Base-by-base conservation (phyloP, 148 eudicot species). In the Vaccinium darrowii region DNA sequence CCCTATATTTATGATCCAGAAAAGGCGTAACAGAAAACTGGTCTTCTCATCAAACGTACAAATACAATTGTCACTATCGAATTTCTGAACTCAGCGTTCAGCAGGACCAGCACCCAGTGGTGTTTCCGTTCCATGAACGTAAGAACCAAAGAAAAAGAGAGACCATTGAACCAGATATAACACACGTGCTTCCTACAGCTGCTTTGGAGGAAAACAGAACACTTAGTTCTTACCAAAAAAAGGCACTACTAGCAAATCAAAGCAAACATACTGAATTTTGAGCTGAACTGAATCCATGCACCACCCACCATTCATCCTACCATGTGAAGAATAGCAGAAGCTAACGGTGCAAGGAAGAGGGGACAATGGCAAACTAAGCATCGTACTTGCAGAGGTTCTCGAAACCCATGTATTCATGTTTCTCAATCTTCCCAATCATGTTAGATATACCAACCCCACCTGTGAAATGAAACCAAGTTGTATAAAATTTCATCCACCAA, bases 361-460 rank as follows among this genome's bases (percentile, higher is more conserved):
- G 49, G 82, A 51, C 6, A 5, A 53, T 30, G 78, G 51, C 62
- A 63, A 49, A 23, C 80, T 75, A 88, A 27, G 39, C 86, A 25
- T 86, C 89, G 78, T 95, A 95, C 81, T 86, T 92, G 98, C 98
- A 95, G 82, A 95, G 94, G 89, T 92, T 90, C 86, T 95, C 96
- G 74, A 95, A 94, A 47, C 98, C 98, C 96, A 95, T 95, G 86
- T 93, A 94, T 78, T 93, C 98, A 57, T 93, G 89, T 79, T 88
- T 85, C 56, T 94, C 85, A 58, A 95, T 88, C 92, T 92, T 94
- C 56, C 87, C 92, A 74, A 94, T 88, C 95, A 84, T 78, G 82
- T 79, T 67, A 16, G 77, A 21, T 63, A 84, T 84, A 43, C 86
- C 86, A 51, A 84, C 93, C 75, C 97, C 98, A 69, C 98, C 98